These are phyloP conservation scores for Corymbia citriodora DNA, from an alignment of 441 rosid species.

Conservation along the genomic window DNA sequence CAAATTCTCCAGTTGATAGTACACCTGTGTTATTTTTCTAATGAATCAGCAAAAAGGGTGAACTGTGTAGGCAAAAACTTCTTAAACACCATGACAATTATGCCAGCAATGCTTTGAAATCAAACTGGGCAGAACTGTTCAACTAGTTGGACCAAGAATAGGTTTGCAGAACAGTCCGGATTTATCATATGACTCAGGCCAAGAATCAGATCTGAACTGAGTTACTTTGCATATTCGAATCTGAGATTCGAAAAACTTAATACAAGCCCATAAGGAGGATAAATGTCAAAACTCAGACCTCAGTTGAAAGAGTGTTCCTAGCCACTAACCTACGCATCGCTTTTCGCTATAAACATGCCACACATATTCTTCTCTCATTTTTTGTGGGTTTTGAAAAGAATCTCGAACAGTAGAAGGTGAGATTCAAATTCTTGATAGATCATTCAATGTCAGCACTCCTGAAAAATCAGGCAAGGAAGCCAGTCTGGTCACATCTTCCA, in stretches of 20 bases:
- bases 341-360: not conserved
- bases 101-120: not conserved
- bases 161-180: not conserved
- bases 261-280: not conserved
- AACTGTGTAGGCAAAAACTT: not conserved
- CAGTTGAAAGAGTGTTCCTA: not conserved
- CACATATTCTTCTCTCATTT: not conserved
- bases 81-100: not conserved
- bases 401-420: not conserved
- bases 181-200: not conserved
- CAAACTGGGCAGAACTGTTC: not conserved
- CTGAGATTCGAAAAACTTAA: not conserved
- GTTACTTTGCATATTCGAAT: not conserved
- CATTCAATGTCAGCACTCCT: not conserved
- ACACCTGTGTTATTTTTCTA: conserved; percentile 45
- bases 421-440: not conserved
- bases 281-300: not conserved
- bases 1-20: conserved; percentile 81
- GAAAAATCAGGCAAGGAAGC: not conserved
- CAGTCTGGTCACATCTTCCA: not conserved
- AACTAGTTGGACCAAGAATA: not conserved
- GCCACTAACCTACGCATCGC: not conserved
- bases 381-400: not conserved
- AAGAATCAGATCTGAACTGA: not conserved
- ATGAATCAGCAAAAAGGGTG: conserved; percentile 6